These are phyloP conservation scores for Thymus quinquecostatus DNA, from an alignment of 257 asterid species.

Conservation along the genomic window DNA sequence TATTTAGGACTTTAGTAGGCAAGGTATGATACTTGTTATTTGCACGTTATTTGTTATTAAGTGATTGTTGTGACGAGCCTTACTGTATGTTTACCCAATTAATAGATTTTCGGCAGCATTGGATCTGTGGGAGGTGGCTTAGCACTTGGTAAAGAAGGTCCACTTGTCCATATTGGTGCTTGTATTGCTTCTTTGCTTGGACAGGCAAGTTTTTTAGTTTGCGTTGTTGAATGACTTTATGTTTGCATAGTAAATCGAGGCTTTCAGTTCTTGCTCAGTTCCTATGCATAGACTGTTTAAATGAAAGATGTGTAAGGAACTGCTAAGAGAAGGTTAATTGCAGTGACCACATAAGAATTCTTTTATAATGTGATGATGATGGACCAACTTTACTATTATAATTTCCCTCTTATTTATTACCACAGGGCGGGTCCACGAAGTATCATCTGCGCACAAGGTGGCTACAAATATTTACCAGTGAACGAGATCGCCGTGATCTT, in stretches of 20 bases:
- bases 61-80: slow-evolving; percentile 11
- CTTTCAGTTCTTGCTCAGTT: background rate
- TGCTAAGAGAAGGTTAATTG: slow-evolving; percentile 20
- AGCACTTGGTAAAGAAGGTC: slow-evolving; percentile 99
- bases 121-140: slow-evolving; percentile 99
- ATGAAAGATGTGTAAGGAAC: slow-evolving; percentile 9
- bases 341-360: background rate
- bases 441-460: slow-evolving; percentile 91
- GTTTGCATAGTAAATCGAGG: background rate
- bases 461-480: slow-evolving; percentile 92
- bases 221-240: slow-evolving; percentile 11
- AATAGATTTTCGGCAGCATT: slow-evolving; percentile 94
- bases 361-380: slow-evolving; percentile 11
- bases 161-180: slow-evolving; percentile 98
- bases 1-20: slow-evolving; percentile 94
- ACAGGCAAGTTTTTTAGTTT: slow-evolving; percentile 64
- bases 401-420: slow-evolving; percentile 24
- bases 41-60: slow-evolving; percentile 21
- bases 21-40: slow-evolving; percentile 58
- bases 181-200: slow-evolving; percentile 99
- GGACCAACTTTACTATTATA: slow-evolving; percentile 23
- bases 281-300: slow-evolving; percentile 12
- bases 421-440: slow-evolving; percentile 96
- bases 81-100: slow-evolving; percentile 20
- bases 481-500: slow-evolving; percentile 99